Evolutionary conservation across 805 yeast species (phyloP).

Genomic region (Candida ovalis): DNA sequence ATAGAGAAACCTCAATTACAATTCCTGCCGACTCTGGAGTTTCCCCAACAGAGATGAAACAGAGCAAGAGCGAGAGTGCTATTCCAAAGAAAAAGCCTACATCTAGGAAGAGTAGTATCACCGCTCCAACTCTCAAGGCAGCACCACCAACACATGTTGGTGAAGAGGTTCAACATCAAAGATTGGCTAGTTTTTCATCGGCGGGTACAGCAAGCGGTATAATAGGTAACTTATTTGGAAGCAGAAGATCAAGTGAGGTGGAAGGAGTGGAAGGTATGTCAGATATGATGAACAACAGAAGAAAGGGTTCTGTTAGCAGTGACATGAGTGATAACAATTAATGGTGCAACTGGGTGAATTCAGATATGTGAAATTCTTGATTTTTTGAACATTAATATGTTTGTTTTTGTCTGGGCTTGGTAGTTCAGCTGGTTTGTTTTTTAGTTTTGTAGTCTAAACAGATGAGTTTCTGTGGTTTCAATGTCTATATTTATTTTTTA

Average conservation of each 20-base stretch:
- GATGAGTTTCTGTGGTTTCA: no score
- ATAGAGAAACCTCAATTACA: constrained; percentile 6
- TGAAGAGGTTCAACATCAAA: neutral
- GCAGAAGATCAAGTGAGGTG: constrained; percentile 2
- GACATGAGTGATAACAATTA: constrained; percentile 5
- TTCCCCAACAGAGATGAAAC: neutral
- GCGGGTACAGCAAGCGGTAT: constrained; percentile 2
- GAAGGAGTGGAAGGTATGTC: neutral
- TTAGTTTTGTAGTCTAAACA: no score
- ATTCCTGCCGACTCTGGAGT: constrained; percentile 2
- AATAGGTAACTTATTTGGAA: neutral
- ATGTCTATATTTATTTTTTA: no score
- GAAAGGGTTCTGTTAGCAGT: constrained; percentile 16
- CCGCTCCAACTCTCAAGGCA: neutral
- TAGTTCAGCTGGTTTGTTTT: no score
- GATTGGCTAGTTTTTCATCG: neutral
- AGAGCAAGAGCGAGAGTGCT: neutral
- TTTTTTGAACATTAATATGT: neutral
- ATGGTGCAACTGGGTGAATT: neutral
- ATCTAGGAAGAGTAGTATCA: neutral
- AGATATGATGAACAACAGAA: constrained; percentile 3
- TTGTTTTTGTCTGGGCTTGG: no score
- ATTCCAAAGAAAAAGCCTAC: neutral
- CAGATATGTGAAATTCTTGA: neutral
- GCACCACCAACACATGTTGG: neutral